phyloP scores from a whole-genome alignment of 129 eudicot genomes.

The Smallanthus sonchifolius region DNA sequence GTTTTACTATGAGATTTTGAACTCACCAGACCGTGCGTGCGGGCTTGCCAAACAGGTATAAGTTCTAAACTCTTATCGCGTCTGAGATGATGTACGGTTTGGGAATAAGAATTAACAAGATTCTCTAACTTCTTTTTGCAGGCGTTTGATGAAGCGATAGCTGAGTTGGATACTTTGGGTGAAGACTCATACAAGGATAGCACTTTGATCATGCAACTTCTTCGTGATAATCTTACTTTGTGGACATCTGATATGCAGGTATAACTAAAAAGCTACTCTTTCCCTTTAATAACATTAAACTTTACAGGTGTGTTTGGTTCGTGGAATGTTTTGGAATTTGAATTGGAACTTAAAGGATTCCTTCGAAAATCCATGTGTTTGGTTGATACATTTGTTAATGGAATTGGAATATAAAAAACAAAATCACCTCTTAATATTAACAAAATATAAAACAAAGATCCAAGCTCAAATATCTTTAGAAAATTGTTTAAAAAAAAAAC shows the following conservation, averaged over 20 bases:
- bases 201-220: conserved; percentile 8
- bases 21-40: conserved; percentile 65
- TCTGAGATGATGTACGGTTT: background rate
- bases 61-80: background rate
- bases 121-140: background rate
- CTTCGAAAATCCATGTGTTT: too few species aligned
- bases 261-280: background rate
- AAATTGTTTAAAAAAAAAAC: too few species aligned
- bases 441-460: too few species aligned
- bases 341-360: too few species aligned
- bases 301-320: background rate
- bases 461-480: too few species aligned
- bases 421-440: too few species aligned
- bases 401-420: too few species aligned
- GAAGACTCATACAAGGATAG: conserved; percentile 2
- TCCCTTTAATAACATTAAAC: background rate
- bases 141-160: conserved; percentile 2
- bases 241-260: conserved; percentile 5
- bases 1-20: conserved; percentile 65
- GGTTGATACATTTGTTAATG: too few species aligned
- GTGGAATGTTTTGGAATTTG: too few species aligned
- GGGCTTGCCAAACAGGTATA: conserved; percentile 60
- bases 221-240: background rate
- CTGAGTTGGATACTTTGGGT: conserved; percentile 1
- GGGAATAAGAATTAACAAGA: background rate